Evolutionary conservation across 108 stramenopile genomes (phyloP).

Genomic region (Schizochytrium sp.): DNA sequence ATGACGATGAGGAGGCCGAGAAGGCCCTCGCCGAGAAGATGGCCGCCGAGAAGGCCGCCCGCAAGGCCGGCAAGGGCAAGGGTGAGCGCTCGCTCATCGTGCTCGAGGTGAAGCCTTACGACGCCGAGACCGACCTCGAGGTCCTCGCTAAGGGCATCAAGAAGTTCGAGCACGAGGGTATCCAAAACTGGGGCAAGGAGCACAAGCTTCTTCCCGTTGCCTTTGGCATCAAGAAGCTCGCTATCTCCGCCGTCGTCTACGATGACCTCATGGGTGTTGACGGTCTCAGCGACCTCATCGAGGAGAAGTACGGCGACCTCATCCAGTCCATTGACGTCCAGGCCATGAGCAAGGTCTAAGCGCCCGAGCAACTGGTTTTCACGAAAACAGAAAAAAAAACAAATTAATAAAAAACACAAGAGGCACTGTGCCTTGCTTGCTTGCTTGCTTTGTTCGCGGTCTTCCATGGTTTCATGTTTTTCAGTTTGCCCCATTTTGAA

Average conservation of each 20-base stretch:
- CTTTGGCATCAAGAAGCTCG: constrained; percentile 54
- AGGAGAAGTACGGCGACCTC: constrained; percentile 24
- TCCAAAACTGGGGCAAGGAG: constrained; percentile 45
- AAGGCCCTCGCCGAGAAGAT: constrained; percentile 17
- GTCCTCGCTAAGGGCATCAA: constrained; percentile 41
- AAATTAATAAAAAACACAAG: not conserved
- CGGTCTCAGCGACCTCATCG: constrained; percentile 25
- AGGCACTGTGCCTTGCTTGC: not conserved
- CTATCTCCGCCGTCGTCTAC: constrained; percentile 45
- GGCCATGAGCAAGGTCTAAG: constrained; percentile 34
- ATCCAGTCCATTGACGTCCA: constrained; percentile 30
- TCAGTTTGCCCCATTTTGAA: no score
- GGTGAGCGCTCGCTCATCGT: constrained; percentile 46
- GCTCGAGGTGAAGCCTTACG: constrained; percentile 51
- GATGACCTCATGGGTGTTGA: constrained; percentile 36
- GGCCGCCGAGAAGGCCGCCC: constrained; percentile 13
- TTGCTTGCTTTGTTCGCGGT: not conserved
- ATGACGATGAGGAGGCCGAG: constrained; percentile 13
- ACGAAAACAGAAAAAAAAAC: not conserved
- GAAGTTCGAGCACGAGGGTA: constrained; percentile 35
- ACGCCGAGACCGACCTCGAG: constrained; percentile 48
- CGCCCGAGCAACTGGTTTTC: not conserved
- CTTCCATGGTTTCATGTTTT: no score
- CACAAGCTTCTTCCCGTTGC: constrained; percentile 50
- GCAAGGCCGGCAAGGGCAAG: constrained; percentile 15